These are phyloP conservation scores for Friedmanniomyces endolithicus DNA, from an alignment of 495 filamentous ascomycete species.

Conservation along the genomic window DNA sequence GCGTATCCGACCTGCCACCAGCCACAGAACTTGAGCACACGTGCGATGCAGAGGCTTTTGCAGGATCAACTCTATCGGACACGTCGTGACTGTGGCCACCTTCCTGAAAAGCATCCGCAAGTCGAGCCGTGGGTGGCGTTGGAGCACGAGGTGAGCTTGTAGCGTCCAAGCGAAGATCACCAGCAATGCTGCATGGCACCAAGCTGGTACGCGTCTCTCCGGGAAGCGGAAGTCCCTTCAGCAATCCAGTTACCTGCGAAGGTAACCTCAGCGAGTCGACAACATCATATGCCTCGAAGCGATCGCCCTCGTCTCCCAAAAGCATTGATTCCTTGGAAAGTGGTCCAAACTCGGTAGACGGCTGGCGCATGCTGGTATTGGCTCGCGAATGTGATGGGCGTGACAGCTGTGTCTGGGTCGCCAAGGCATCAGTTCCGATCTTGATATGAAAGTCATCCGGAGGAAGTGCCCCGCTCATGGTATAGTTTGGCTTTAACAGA, in stretches of 20 bases:
- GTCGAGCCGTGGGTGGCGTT: no score
- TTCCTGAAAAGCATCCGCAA: no score
- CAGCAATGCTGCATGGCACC: no score
- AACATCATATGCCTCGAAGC: background rate
- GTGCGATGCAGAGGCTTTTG: no score
- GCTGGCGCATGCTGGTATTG: constrained; percentile 9
- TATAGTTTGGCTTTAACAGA: background rate
- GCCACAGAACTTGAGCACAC: background rate
- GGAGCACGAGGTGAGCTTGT: no score
- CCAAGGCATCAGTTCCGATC: constrained; percentile 27
- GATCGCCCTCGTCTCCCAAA: constrained; percentile 19
- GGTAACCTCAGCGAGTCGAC: background rate
- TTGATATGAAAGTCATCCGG: constrained; percentile 20
- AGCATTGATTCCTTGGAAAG: constrained; percentile 27
- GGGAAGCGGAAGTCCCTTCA: no score
- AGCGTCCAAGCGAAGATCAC: no score
- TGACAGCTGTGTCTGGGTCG: constrained; percentile 16
- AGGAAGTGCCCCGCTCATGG: constrained; percentile 19
- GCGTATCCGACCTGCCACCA: background rate
- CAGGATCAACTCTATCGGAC: no score
- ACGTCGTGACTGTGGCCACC: no score
- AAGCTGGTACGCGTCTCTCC: no score
- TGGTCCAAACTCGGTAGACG: constrained; percentile 6
- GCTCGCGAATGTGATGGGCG: constrained; percentile 11
- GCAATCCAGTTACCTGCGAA: no score